Percentiles rank a stretch among this genome's conserved stretches.
Evolutionary conservation across 495 filamentous ascomycete species (phyloP).

Genomic region (Lentithecium fluviatile): DNA sequence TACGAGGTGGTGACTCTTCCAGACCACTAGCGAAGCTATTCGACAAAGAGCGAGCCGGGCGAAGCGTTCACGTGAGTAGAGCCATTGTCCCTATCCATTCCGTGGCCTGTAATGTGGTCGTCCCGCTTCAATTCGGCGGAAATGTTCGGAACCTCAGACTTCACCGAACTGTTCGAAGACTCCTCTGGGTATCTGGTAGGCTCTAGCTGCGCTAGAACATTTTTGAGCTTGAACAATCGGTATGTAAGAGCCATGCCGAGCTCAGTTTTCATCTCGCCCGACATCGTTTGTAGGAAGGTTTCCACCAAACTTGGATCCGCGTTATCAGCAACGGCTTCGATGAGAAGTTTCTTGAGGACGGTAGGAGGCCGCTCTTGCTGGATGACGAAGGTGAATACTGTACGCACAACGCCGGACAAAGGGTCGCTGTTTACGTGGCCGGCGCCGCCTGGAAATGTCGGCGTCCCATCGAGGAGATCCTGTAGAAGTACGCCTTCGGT

Average conservation of each 20-base stretch:
- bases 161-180: too few relatives aligned
- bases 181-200: too few relatives aligned
- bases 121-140: too few relatives aligned
- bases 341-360: slow-evolving; percentile 2
- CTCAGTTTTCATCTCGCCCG: neutral
- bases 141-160: too few relatives aligned
- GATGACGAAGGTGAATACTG: slow-evolving; percentile 18
- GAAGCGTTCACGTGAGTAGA: too few relatives aligned
- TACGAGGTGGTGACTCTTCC: too few relatives aligned
- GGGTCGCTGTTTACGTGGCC: neutral
- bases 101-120: too few relatives aligned
- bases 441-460: neutral
- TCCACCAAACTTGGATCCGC: neutral
- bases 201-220: too few relatives aligned
- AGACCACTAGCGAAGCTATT: too few relatives aligned
- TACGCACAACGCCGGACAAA: neutral
- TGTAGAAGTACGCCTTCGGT: neutral
- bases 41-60: too few relatives aligned
- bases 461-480: neutral
- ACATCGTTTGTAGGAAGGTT: neutral
- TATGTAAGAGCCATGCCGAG: neutral
- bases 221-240: neutral
- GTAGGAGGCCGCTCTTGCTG: neutral
- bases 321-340: slow-evolving; percentile 12
- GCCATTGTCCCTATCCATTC: too few relatives aligned